A percentile compares a stretch with the other conserved stretches of the same genome.
phyloP scores from a whole-genome alignment of 306 rosid species.

The Pyrus bretschneideri region DNA sequence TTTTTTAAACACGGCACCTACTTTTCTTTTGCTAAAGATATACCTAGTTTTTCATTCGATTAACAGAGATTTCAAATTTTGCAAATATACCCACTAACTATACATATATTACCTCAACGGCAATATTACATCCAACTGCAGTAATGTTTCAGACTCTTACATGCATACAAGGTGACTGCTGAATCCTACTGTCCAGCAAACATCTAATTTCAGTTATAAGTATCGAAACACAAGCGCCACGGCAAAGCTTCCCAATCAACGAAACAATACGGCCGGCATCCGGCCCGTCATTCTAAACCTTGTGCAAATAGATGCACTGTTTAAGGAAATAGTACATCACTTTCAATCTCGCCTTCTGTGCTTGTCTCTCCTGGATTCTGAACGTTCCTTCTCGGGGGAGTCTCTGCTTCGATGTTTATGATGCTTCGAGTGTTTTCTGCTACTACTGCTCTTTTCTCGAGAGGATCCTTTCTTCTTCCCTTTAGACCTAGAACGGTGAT shows the following conservation, averaged over 20 bases:
- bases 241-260: too few species aligned
- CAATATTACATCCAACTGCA: neutral
- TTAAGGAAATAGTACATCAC: conserved; percentile 3
- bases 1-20: too few species aligned
- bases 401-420: conserved; percentile 47
- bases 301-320: neutral
- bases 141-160: neutral
- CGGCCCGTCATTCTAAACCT: neutral
- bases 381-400: conserved; percentile 46
- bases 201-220: neutral
- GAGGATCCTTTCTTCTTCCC: conserved; percentile 51
- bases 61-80: neutral
- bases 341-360: conserved; percentile 36
- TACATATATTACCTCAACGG: neutral
- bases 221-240: neutral
- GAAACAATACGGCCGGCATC: too few species aligned
- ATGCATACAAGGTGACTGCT: neutral
- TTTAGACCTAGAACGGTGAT: conserved; percentile 48
- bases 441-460: conserved; percentile 49
- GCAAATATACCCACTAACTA: neutral
- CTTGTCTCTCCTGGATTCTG: conserved; percentile 48
- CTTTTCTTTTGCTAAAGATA: neutral
- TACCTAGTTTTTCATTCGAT: neutral
- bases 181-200: neutral
- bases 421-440: conserved; percentile 58